phyloP scores from a whole-genome alignment of 2,329 filamentous ascomycete genomes.

The Talaromyces amestolkiae region DNA sequence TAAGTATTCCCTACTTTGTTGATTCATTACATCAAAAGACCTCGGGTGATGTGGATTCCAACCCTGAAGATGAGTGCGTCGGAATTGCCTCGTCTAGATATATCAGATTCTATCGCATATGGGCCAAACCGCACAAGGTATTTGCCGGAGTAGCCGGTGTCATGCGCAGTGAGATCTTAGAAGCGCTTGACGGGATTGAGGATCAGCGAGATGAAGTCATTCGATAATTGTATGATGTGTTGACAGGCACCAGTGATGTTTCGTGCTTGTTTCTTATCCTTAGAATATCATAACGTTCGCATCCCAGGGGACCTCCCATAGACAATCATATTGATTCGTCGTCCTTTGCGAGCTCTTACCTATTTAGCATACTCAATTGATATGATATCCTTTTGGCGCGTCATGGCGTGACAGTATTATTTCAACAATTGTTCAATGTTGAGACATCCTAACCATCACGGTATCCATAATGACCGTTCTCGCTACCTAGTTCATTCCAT shows the following conservation, averaged over 20 bases:
- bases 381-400: neutral
- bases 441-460: too few relatives aligned
- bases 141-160: constrained; percentile 57
- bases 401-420: too few relatives aligned
- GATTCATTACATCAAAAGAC: neutral
- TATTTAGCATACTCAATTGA: neutral
- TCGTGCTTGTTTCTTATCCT: neutral
- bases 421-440: too few relatives aligned
- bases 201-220: constrained; percentile 58
- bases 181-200: constrained; percentile 76
- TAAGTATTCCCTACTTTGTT: constrained; percentile 16
- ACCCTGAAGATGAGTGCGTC: constrained; percentile 70
- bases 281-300: neutral
- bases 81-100: constrained; percentile 90
- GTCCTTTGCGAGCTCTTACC: neutral
- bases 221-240: constrained; percentile 45
- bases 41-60: constrained; percentile 27
- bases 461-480: too few relatives aligned
- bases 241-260: neutral
- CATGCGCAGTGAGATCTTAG: constrained; percentile 80
- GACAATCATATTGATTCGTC: neutral
- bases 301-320: neutral
- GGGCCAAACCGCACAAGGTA: constrained; percentile 63
- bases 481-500: too few relatives aligned
- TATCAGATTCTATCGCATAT: constrained; percentile 94